Conservation (phyloP, 441 rosid genomes). For the Aleurites moluccanus region DNA sequence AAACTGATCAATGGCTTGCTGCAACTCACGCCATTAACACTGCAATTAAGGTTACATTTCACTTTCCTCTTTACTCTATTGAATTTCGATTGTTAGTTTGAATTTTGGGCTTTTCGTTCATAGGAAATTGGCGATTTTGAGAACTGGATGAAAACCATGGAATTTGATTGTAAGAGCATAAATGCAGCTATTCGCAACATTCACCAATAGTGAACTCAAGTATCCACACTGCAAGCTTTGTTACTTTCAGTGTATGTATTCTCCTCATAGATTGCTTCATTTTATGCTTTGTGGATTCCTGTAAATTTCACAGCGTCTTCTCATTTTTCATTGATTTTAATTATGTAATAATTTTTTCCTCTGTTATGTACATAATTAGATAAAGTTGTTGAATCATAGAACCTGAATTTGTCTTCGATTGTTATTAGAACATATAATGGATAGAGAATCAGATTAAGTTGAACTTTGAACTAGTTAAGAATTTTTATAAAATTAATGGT, state of each 20-base stretch:
- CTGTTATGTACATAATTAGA: neutral
- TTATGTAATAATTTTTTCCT: neutral
- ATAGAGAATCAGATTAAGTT: too few relatives aligned
- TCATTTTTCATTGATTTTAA: neutral
- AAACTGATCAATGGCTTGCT: constrained; percentile 71
- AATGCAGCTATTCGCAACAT: constrained; percentile 64
- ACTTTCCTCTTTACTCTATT: neutral
- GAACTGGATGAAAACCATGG: constrained; percentile 93
- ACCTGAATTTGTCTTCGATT: neutral
- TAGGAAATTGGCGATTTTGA: constrained; percentile 90
- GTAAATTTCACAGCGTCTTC: neutral
- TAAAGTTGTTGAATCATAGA: neutral
- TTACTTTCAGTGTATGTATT: neutral
- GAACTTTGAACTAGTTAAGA: too few relatives aligned
- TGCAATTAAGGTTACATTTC: constrained; percentile 50
- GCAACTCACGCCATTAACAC: constrained; percentile 62
- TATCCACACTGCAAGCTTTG: neutral
- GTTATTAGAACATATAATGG: too few relatives aligned
- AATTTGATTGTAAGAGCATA: constrained; percentile 72
- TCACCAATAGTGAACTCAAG: constrained; percentile 38
- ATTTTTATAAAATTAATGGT: too few relatives aligned
- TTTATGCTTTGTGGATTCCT: neutral
- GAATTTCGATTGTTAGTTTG: neutral
- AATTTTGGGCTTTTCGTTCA: neutral
- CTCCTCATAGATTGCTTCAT: neutral